These are phyloP conservation scores for Porogramme epimiltina DNA, from an alignment of 1,284 basidiomycete genomes.

Conservation along the genomic window DNA sequence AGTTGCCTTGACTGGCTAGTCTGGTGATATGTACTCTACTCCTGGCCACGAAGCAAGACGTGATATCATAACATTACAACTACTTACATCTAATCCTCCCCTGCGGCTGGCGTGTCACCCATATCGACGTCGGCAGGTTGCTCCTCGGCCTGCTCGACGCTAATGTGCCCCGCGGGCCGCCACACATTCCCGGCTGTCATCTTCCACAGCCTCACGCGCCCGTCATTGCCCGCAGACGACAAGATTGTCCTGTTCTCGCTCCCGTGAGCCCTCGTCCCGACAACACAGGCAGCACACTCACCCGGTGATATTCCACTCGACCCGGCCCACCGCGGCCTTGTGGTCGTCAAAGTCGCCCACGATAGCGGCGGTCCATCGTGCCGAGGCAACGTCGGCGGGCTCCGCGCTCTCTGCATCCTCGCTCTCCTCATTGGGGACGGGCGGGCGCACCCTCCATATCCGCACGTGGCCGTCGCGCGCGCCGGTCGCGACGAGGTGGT, in stretches of 20 bases:
- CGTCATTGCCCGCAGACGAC: slow-evolving; percentile 89
- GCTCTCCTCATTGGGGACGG: slow-evolving; percentile 30
- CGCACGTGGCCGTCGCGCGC: slow-evolving; percentile 83
- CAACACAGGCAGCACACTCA: slow-evolving; percentile 35
- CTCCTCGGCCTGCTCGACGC: slow-evolving; percentile 73
- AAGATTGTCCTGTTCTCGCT: slow-evolving; percentile 69
- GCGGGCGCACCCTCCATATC: slow-evolving; percentile 83
- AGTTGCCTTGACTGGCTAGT: no score
- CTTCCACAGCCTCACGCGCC: slow-evolving; percentile 88
- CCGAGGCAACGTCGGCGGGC: not conserved
- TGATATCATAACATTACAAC: slow-evolving; percentile 1
- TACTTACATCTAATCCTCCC: slow-evolving; percentile 23
- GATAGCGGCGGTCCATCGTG: slow-evolving; percentile 69
- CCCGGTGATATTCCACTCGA: slow-evolving; percentile 90
- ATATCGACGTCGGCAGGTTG: slow-evolving; percentile 43
- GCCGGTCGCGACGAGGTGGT: slow-evolving; percentile 90
- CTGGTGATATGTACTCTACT: no score
- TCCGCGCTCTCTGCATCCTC: slow-evolving; percentile 40
- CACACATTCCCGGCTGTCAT: slow-evolving; percentile 74
- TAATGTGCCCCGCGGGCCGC: slow-evolving; percentile 76
- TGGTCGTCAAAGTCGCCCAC: slow-evolving; percentile 89
- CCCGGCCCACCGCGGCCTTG: slow-evolving; percentile 70
- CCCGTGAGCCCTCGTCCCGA: slow-evolving; percentile 1
- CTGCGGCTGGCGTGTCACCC: slow-evolving; percentile 1
- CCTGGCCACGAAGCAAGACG: no score